Percentiles rank a stretch among this genome's conserved stretches.
These are phyloP conservation scores for Euphrasia confusa DNA, from an alignment of 257 asterid species.

Conservation along the genomic window DNA sequence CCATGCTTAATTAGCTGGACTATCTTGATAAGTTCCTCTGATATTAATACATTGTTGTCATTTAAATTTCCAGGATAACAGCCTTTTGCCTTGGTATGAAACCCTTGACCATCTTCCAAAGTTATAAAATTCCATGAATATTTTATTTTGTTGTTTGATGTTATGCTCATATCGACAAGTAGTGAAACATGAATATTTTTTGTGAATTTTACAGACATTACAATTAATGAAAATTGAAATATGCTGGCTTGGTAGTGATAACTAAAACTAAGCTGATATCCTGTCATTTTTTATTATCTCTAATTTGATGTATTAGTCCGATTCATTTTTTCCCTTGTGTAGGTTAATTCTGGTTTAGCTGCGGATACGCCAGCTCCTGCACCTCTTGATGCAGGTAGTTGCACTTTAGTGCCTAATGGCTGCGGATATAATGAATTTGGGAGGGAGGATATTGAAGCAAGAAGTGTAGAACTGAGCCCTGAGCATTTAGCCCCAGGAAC, in stretches of 20 bases:
- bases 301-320: background rate
- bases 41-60: slow-evolving; percentile 1
- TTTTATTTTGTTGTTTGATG: slow-evolving; percentile 7
- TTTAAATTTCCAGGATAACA: background rate
- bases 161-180: background rate
- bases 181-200: background rate
- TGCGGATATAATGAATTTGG: slow-evolving; percentile 42
- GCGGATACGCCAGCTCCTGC: slow-evolving; percentile 37
- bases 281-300: slow-evolving; percentile 11
- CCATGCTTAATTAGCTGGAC: slow-evolving; percentile 3
- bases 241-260: slow-evolving; percentile 23
- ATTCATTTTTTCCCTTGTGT: slow-evolving; percentile 17
- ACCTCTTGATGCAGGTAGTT: slow-evolving; percentile 48
- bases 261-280: slow-evolving; percentile 18
- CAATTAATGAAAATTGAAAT: slow-evolving; percentile 7
- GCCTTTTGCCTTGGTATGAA: no score
- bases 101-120: no score
- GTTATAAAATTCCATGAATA: background rate
- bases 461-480: slow-evolving; percentile 44
- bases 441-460: slow-evolving; percentile 46
- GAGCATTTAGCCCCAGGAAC: slow-evolving; percentile 43
- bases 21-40: slow-evolving; percentile 11
- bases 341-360: slow-evolving; percentile 49
- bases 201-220: slow-evolving; percentile 11
- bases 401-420: slow-evolving; percentile 35